Evolutionary conservation across 768 basidiomycete species (phyloP).

Genomic region (Imleria badia): DNA sequence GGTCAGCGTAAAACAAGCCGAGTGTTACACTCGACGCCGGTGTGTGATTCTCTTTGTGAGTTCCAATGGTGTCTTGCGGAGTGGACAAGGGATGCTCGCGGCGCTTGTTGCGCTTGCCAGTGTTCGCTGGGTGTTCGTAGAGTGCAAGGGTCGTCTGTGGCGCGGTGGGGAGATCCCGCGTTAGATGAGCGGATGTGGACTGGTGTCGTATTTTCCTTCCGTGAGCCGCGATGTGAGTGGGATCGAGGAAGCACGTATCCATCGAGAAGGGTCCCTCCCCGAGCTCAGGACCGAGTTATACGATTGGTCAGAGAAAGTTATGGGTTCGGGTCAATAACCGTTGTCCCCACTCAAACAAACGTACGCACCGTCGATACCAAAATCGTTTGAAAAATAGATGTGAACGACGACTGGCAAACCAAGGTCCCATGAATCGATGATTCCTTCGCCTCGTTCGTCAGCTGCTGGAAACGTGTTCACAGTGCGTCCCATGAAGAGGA

Average conservation of each 20-base stretch:
- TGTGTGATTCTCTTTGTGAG: too few species aligned
- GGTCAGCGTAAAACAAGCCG: conserved; percentile 42
- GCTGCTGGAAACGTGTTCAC: not conserved
- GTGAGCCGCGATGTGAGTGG: not conserved
- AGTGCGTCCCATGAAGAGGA: not conserved
- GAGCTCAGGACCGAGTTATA: not conserved
- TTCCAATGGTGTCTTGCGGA: conserved; percentile 43
- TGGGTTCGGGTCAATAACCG: not conserved
- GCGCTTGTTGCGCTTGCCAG: conserved; percentile 39
- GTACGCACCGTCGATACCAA: not conserved
- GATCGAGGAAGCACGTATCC: not conserved
- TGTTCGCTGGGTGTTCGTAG: conserved; percentile 49
- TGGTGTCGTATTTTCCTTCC: not conserved
- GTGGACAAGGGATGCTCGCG: conserved; percentile 38
- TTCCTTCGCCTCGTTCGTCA: not conserved
- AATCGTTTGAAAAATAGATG: not conserved
- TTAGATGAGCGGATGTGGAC: not conserved
- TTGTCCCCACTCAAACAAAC: not conserved
- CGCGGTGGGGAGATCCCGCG: not conserved
- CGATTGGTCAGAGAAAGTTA: not conserved
- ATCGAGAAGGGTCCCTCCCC: not conserved
- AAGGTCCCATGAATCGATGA: not conserved
- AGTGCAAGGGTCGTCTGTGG: conserved; percentile 45
- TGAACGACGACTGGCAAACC: not conserved
- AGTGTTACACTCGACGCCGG: conserved; percentile 45